These are phyloP conservation scores for Monosporozyma aquatica DNA, from an alignment of 805 yeast species.

Conservation along the genomic window DNA sequence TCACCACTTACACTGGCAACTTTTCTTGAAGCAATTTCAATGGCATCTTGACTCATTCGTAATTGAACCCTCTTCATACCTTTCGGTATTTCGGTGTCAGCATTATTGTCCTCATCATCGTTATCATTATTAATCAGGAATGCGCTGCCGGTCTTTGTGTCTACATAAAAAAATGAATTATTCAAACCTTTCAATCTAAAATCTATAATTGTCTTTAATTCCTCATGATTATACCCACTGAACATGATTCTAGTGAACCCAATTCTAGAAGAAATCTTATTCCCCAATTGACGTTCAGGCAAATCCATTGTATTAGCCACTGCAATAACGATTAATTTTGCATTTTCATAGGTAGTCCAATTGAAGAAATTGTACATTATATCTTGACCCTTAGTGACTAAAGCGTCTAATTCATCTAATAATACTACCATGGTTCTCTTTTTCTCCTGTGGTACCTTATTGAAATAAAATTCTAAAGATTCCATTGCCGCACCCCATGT, in stretches of 20 bases:
- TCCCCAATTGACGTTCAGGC: conserved; percentile 80
- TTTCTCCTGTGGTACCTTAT: conserved; percentile 28
- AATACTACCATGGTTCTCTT: conserved; percentile 54
- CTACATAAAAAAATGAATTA: conserved; percentile 27
- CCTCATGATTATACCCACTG: conserved; percentile 76
- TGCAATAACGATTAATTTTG: conserved; percentile 79
- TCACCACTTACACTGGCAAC: conserved; percentile 97
- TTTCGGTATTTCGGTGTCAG: conserved; percentile 8
- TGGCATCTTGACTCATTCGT: conserved; percentile 55
- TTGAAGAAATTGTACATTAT: conserved; percentile 94
- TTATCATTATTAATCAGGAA: conserved; percentile 16
- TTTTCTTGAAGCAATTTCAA: conserved; percentile 85
- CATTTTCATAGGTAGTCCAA: conserved; percentile 83
- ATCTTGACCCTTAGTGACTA: conserved; percentile 66
- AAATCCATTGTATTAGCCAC: conserved; percentile 97
- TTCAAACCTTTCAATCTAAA: conserved; percentile 52
- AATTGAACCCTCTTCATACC: conserved; percentile 27
- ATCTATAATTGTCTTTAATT: conserved; percentile 64
- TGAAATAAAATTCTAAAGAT: conserved; percentile 63
- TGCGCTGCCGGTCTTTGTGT: conserved; percentile 32
- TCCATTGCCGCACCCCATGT: conserved; percentile 57
- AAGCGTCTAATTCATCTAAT: conserved; percentile 88
- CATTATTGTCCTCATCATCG: conserved; percentile 10
- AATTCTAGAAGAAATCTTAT: conserved; percentile 82
- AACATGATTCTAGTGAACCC: conserved; percentile 84